Conservation (phyloP, 1,284 basidiomycete genomes). For the Serendipita sp. region DNA sequence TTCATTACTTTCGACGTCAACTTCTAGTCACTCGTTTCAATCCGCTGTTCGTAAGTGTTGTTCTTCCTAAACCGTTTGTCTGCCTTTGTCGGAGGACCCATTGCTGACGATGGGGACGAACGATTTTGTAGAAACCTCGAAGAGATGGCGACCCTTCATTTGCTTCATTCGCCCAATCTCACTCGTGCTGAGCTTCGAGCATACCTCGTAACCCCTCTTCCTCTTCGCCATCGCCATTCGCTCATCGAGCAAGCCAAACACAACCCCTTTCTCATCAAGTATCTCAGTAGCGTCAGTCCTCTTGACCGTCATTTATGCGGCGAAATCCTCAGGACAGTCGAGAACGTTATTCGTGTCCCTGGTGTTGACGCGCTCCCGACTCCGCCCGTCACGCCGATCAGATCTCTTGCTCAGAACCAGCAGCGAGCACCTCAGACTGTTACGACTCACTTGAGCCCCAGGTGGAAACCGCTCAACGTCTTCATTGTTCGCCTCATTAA, state of each 20-base stretch:
- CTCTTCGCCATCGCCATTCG: background rate
- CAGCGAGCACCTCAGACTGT: slow-evolving; percentile 20
- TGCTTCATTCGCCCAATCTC: background rate
- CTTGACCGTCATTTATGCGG: background rate
- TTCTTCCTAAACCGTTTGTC: background rate
- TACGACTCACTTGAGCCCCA: slow-evolving; percentile 20
- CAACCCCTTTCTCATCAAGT: background rate
- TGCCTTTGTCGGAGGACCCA: background rate
- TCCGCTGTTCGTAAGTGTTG: background rate
- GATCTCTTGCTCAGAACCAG: slow-evolving; percentile 27
- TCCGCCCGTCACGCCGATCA: slow-evolving; percentile 42
- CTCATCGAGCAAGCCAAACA: background rate
- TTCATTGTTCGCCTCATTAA: slow-evolving; percentile 81
- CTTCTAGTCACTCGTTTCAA: background rate
- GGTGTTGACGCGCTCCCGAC: slow-evolving; percentile 27
- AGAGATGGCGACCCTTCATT: slow-evolving; percentile 1
- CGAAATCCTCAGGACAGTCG: background rate
- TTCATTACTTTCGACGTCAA: background rate
- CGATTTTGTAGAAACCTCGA: background rate
- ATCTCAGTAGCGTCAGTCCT: background rate
- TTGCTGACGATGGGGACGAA: background rate
- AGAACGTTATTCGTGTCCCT: slow-evolving; percentile 7
- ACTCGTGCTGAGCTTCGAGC: slow-evolving; percentile 1
- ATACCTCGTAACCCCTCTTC: slow-evolving; percentile 5
- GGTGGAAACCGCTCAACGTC: slow-evolving; percentile 64